Base-by-base conservation (phyloP, 371 early-diverging fungal genomes). In the Rhizopus arrhizus region DNA sequence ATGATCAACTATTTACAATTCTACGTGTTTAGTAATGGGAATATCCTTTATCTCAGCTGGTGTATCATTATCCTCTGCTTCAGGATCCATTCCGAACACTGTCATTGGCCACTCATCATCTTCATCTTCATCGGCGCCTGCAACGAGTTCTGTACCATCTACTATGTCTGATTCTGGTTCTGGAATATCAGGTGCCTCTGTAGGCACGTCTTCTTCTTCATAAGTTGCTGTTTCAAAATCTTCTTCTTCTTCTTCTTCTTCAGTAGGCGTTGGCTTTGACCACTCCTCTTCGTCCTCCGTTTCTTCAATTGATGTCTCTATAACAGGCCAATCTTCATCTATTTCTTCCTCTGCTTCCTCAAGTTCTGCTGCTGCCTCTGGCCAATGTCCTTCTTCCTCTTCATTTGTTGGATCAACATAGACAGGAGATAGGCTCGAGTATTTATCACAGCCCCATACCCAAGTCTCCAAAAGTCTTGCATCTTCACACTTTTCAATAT, bases 51-150 rank as follows among this genome's bases (percentile, higher is more conserved):
- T 34, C 0, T 38, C 54, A 6, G 45, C 48, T 11, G 59, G 65
- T 2, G n/a, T 8, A 11, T 32, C 36, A 16, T 55, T 42, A n/a
- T 57, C 62, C 15, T 58, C 58, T n/a, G 49, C 54, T 6, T 62
- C 59, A 28, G 63, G 63, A n/a, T 68, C 68, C 15, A 47, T 12
- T 3, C 68, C 68, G 35, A 56, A 63, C 0, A 52, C 34, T 13
- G 68, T 68, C 22, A 22, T 68, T 46, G 68, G 68, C 57, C 60
- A 68, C 22, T 58, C 49, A 31, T 68, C 68, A 10, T 68, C 68
- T 13, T 68, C 68, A n/a, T 68, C 68, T 10, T 68, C 68, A 35
- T 67, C 65, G 10, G 60, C 68, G 15, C 40, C 56, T 40, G 45
- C 50, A 9, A 59, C 28, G 0, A 59, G 51, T 56, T 68, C 68